These are phyloP conservation scores for Fusarium redolens DNA, from an alignment of 2,329 filamentous ascomycete genomes.

Conservation along the genomic window DNA sequence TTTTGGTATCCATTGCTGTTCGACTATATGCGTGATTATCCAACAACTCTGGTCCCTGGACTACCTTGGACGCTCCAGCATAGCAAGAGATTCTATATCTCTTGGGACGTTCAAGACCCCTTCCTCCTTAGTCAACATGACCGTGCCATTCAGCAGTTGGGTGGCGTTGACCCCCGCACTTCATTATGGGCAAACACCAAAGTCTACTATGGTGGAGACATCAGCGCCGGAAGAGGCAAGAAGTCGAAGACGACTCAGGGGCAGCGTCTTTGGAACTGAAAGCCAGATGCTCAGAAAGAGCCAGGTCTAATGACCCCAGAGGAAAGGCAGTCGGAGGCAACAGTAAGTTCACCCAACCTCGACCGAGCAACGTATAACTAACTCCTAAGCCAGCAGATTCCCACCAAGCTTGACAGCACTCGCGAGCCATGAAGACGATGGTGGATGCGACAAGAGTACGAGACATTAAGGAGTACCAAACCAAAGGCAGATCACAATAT, in stretches of 20 bases:
- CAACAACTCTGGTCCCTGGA: neutral
- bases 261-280: neutral
- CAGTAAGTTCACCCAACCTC: too few relatives aligned
- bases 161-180: neutral
- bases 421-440: too few relatives aligned
- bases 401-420: too few relatives aligned
- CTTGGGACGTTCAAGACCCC: neutral
- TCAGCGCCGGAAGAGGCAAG: neutral
- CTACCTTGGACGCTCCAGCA: neutral
- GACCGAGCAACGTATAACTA: too few relatives aligned
- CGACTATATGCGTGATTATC: neutral
- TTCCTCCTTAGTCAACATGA: neutral
- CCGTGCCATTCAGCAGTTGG: neutral
- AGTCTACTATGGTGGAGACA: neutral
- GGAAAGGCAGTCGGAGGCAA: too few relatives aligned
- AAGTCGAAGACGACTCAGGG: neutral
- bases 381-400: too few relatives aligned
- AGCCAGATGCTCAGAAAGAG: too few relatives aligned
- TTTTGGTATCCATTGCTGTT: neutral
- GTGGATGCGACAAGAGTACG: too few relatives aligned
- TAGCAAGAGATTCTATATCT: neutral
- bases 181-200: neutral
- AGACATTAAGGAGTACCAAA: too few relatives aligned
- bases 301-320: too few relatives aligned
- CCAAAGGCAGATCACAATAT: too few relatives aligned